Conservation (phyloP, 2,329 filamentous ascomycete species). For the Paramyrothecium sp. region DNA sequence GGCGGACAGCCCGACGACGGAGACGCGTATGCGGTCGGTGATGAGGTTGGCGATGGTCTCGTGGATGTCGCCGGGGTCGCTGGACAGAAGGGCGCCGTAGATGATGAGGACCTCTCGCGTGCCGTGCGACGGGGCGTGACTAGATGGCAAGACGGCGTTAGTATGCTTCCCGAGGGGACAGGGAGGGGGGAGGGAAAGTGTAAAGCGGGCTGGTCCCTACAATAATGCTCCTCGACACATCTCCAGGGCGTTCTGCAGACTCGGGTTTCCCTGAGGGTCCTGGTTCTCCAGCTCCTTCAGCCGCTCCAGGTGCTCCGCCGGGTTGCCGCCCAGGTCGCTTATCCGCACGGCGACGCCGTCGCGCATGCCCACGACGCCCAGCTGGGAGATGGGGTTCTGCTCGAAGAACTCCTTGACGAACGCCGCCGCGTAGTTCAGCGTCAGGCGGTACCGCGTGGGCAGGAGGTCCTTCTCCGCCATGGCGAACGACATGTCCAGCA, state of each 20-base stretch:
- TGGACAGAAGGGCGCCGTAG: slow-evolving; percentile 85
- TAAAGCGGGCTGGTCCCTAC: slow-evolving; percentile 38
- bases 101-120: slow-evolving; percentile 91
- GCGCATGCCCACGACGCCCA: slow-evolving; percentile 89
- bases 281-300: slow-evolving; percentile 65
- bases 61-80: slow-evolving; percentile 94
- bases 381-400: slow-evolving; percentile 96
- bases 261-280: slow-evolving; percentile 73
- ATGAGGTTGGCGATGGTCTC: slow-evolving; percentile 80
- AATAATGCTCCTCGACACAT: slow-evolving; percentile 92
- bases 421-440: slow-evolving; percentile 76
- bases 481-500: slow-evolving; percentile 87
- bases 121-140: slow-evolving; percentile 88
- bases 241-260: slow-evolving; percentile 91
- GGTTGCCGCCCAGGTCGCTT: slow-evolving; percentile 89
- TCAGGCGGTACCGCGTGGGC: slow-evolving; percentile 81
- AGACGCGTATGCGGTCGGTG: slow-evolving; percentile 79
- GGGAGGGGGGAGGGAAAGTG: too few relatives aligned
- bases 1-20: slow-evolving; percentile 85
- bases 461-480: slow-evolving; percentile 96
- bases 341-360: slow-evolving; percentile 85
- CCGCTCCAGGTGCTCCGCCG: slow-evolving; percentile 79
- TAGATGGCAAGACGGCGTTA: slow-evolving; percentile 27
- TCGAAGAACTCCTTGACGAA: slow-evolving; percentile 97
- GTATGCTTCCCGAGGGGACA: background rate